phyloP scores from a whole-genome alignment of 257 asterid species.

The Nicotiana sylvestris region DNA sequence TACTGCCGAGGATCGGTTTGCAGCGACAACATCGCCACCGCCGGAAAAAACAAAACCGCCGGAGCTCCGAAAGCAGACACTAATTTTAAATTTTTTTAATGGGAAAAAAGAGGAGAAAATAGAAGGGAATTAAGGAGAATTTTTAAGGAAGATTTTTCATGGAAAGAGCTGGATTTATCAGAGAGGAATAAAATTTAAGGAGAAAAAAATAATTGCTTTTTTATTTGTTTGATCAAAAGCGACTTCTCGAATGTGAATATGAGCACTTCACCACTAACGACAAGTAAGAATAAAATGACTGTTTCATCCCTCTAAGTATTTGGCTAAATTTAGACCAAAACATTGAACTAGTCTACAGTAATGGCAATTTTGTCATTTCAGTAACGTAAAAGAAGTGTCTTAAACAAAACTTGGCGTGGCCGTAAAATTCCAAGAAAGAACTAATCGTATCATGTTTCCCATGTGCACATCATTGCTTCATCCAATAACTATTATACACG shows the following conservation, averaged over 20 bases:
- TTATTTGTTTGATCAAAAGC: background rate
- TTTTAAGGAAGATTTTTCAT: background rate
- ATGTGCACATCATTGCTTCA: background rate
- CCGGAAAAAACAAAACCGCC: background rate
- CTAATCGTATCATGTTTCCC: background rate
- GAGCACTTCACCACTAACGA: background rate
- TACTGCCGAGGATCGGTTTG: slow-evolving; percentile 81
- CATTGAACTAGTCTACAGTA: background rate
- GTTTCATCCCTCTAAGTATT: background rate
- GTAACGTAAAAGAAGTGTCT: background rate
- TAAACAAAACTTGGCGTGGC: background rate
- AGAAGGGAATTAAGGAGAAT: background rate
- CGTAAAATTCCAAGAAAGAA: too few species aligned
- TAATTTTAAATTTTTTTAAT: background rate
- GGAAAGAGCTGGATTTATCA: background rate
- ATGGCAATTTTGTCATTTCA: background rate
- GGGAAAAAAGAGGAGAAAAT: background rate
- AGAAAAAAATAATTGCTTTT: background rate
- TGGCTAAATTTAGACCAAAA: background rate
- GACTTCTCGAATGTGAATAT: background rate
- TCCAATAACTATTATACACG: background rate
- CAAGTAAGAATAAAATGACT: background rate
- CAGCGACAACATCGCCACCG: slow-evolving; percentile 69
- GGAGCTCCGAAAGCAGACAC: slow-evolving; percentile 11
- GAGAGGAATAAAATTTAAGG: background rate